These are phyloP conservation scores for Lasiosphaeria ovina DNA, from an alignment of 495 filamentous ascomycete genomes.

Conservation along the genomic window DNA sequence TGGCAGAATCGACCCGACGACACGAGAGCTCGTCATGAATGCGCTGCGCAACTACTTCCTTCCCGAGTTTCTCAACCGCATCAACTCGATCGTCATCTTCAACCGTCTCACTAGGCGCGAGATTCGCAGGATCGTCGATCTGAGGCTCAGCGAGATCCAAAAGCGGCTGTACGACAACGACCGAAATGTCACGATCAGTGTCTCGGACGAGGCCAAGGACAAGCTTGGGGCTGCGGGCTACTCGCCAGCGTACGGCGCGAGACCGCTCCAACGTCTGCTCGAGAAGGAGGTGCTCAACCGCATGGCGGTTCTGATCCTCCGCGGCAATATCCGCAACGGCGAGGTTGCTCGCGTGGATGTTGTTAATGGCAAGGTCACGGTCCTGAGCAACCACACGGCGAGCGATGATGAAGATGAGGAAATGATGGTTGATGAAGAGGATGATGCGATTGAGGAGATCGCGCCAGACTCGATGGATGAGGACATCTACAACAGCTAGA, in stretches of 20 bases:
- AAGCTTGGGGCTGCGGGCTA: constrained; percentile 88
- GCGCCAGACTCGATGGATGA: constrained; percentile 72
- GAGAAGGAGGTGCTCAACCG: constrained; percentile 95
- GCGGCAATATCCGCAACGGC: constrained; percentile 79
- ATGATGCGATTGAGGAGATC: constrained; percentile 67
- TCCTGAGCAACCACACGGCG: constrained; percentile 76
- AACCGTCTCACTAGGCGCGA: constrained; percentile 86
- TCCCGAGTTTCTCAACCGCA: constrained; percentile 96
- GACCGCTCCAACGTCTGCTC: constrained; percentile 82
- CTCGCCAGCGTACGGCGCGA: constrained; percentile 88
- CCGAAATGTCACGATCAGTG: constrained; percentile 74
- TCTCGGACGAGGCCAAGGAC: constrained; percentile 79
- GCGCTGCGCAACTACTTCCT: constrained; percentile 92
- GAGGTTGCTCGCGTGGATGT: constrained; percentile 78
- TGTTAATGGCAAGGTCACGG: constrained; percentile 66
- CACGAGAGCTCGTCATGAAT: constrained; percentile 82
- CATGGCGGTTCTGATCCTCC: constrained; percentile 82
- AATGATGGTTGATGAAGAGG: constrained; percentile 59
- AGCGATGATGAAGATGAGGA: constrained; percentile 64
- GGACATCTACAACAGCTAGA: constrained; percentile 59
- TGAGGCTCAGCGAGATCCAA: constrained; percentile 87
- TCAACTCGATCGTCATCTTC: constrained; percentile 94
- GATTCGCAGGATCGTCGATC: constrained; percentile 93
- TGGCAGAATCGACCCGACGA: constrained; percentile 84
- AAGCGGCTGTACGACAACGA: constrained; percentile 76